phyloP scores from a whole-genome alignment of 805 yeast species.

The Candida qinlingensis region DNA sequence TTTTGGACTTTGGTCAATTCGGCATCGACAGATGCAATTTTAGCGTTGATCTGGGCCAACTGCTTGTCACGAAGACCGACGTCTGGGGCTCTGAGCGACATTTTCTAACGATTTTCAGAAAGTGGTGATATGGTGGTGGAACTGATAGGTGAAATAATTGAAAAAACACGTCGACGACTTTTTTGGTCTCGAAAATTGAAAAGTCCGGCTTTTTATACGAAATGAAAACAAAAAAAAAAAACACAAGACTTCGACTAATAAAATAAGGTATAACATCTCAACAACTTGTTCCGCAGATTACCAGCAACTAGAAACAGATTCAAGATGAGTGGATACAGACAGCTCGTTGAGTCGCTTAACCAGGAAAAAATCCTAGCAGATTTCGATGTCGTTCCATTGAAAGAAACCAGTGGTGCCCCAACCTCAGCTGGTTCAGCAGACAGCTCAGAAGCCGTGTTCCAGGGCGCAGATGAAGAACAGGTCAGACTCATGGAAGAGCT shows the following conservation, averaged over 20 bases:
- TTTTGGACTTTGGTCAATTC: slow-evolving; percentile 34
- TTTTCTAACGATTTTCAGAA: not conserved
- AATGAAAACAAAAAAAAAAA: too few species aligned
- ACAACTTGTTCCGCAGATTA: too few species aligned
- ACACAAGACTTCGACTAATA: too few species aligned
- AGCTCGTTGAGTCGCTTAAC: slow-evolving; percentile 48
- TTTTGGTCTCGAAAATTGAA: too few species aligned
- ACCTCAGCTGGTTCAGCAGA: slow-evolving; percentile 30
- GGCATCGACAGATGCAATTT: slow-evolving; percentile 7
- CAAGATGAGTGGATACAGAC: slow-evolving; percentile 32
- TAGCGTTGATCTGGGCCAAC: slow-evolving; percentile 43
- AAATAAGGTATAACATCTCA: too few species aligned
- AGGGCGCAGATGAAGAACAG: slow-evolving; percentile 91
- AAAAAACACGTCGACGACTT: too few species aligned
- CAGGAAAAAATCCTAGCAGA: slow-evolving; percentile 44
- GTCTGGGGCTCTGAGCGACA: slow-evolving; percentile 70
- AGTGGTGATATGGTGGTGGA: too few species aligned
- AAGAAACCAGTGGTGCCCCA: slow-evolving; percentile 52
- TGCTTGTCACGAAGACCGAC: slow-evolving; percentile 45
- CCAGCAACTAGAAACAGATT: not conserved
- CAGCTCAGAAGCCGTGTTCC: slow-evolving; percentile 45
- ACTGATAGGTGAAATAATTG: too few species aligned
- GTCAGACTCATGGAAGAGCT: slow-evolving; percentile 93
- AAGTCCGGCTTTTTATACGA: too few species aligned
- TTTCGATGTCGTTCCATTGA: slow-evolving; percentile 68